A percentile compares a stretch with the other conserved stretches of the same genome.
phyloP scores from a whole-genome alignment of 139 green algal genomes.

The Coccomyxa sp. region DNA sequence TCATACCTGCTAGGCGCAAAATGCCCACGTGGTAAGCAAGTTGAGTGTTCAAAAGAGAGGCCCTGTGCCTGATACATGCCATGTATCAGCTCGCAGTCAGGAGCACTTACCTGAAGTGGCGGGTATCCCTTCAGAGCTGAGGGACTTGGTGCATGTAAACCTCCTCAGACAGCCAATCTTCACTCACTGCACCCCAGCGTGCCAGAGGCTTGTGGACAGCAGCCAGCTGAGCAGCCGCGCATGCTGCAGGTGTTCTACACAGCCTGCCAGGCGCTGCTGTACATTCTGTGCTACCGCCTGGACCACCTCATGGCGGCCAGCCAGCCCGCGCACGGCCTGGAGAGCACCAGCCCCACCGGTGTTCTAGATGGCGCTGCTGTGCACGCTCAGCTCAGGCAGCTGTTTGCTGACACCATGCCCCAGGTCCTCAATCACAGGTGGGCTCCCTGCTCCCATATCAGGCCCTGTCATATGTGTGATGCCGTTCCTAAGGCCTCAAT shows the following conservation, averaged over 20 bases:
- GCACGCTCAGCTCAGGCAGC: background rate
- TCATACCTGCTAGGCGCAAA: no score
- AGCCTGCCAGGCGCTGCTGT: constrained; percentile 75
- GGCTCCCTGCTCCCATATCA: background rate
- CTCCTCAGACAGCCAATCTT: no score
- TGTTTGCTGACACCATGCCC: constrained; percentile 50
- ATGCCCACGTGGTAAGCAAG: no score
- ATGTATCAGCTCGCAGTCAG: no score
- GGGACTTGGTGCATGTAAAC: no score
- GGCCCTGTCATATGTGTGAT: background rate
- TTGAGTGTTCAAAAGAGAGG: no score
- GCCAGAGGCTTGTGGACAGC: no score
- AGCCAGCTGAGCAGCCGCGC: no score
- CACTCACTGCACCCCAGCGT: no score
- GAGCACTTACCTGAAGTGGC: no score
- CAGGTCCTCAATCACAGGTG: constrained; percentile 45
- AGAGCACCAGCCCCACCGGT: constrained; percentile 7
- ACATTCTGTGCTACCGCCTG: constrained; percentile 89
- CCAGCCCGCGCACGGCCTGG: constrained; percentile 8
- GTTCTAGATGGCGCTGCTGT: background rate
- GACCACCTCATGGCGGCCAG: constrained; percentile 42
- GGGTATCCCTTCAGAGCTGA: no score
- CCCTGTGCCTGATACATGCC: no score
- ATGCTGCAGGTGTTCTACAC: constrained; percentile 62
- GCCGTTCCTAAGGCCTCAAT: background rate